Evolutionary conservation across 768 basidiomycete species (phyloP).

Genomic region (Kockovaella imperatae): DNA sequence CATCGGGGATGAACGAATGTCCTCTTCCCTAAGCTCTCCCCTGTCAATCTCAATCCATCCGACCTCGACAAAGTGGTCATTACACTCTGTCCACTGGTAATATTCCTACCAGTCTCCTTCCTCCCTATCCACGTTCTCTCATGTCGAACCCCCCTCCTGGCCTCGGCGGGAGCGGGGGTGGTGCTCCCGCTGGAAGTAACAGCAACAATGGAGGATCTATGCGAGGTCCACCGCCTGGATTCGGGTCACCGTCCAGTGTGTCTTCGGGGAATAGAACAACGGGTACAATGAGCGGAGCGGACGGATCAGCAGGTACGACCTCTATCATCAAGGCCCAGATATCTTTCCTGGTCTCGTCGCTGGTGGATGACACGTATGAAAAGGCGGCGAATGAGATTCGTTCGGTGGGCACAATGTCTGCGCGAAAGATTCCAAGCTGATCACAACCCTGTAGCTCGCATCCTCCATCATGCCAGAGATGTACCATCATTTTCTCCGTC

Average conservation of each 20-base stretch:
- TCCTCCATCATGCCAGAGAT: constrained; percentile 96
- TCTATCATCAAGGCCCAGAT: constrained; percentile 62
- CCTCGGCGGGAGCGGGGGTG: constrained; percentile 32
- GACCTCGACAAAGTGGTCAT: too few species aligned
- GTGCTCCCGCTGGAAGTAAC: constrained; percentile 7
- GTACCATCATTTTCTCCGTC: constrained; percentile 93
- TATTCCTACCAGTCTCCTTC: too few species aligned
- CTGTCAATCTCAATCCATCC: too few species aligned
- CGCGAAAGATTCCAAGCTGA: too few species aligned
- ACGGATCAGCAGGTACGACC: constrained; percentile 19
- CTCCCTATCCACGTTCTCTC: too few species aligned
- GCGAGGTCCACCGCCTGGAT: constrained; percentile 1
- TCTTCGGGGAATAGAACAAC: constrained; percentile 7
- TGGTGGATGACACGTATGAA: constrained; percentile 95
- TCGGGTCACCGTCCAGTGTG: not conserved
- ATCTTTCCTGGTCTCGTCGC: constrained; percentile 89
- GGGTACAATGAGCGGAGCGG: too few species aligned
- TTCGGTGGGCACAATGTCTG: constrained; percentile 58
- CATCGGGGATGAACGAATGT: too few species aligned
- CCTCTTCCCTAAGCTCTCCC: too few species aligned
- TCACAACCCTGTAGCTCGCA: constrained; percentile 59
- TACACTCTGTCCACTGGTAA: too few species aligned
- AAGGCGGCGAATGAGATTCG: constrained; percentile 90
- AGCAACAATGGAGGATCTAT: constrained; percentile 6
- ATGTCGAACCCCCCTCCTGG: constrained; percentile 41